A percentile compares a stretch with the other conserved stretches of the same genome.
Conservation (phyloP, 768 basidiomycete species). For the Rhodocollybia butyracea region DNA sequence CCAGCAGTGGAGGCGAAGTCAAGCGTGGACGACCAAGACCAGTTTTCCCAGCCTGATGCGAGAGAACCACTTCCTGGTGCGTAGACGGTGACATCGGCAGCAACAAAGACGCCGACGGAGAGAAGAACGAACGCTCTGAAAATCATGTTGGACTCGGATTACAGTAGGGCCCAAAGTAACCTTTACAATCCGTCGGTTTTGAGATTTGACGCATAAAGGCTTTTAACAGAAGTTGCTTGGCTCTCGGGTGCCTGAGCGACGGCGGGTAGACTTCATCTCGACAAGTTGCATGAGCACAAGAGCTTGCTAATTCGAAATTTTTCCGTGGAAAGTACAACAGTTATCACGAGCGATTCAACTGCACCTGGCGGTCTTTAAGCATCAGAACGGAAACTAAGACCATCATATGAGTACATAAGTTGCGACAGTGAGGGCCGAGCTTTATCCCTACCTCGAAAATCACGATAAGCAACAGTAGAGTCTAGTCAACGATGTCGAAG, state of each 20-base stretch:
- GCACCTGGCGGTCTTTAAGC: neutral
- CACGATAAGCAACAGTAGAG: neutral
- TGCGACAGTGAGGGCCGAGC: neutral
- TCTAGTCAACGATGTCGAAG: neutral
- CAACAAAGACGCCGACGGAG: conserved; percentile 9
- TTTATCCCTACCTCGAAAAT: neutral
- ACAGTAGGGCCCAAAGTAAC: neutral
- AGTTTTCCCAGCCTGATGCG: conserved; percentile 46
- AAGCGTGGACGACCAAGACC: conserved; percentile 46
- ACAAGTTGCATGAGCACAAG: no score
- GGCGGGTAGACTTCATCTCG: no score
- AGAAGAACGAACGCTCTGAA: conserved; percentile 3
- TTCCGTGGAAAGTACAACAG: no score
- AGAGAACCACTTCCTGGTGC: conserved; percentile 31
- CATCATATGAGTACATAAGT: neutral
- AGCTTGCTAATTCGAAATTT: no score
- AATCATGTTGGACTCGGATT: neutral
- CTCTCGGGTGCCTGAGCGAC: no score
- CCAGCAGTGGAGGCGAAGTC: conserved; percentile 43
- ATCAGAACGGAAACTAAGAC: neutral
- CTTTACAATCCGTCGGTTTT: no score
- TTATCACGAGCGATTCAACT: neutral
- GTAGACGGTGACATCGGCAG: conserved; percentile 35
- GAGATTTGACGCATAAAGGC: no score
- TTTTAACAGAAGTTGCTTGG: no score